Evolutionary conservation across 2,329 filamentous ascomycete genomes (phyloP).

Genomic region (Aureobasidium sp.): DNA sequence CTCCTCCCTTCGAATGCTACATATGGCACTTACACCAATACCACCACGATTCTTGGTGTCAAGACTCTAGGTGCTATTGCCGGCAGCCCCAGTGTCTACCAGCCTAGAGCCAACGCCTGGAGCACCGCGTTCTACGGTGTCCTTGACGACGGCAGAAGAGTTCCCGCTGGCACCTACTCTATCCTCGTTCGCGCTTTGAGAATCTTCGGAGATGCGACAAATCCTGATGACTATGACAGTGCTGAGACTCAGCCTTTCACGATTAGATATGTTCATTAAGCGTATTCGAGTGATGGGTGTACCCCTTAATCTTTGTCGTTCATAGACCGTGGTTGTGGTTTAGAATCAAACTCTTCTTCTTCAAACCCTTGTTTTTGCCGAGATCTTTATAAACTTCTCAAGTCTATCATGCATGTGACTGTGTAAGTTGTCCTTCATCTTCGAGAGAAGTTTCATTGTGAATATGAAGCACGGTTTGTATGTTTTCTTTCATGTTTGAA

Average conservation of each 20-base stretch:
- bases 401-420: neutral
- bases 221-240: conserved; percentile 22
- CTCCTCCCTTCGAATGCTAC: conserved; percentile 9
- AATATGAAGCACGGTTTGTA: neutral
- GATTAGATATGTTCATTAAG: conserved; percentile 15
- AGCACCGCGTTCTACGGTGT: conserved; percentile 20
- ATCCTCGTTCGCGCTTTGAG: conserved; percentile 24
- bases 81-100: conserved; percentile 17
- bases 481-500: neutral
- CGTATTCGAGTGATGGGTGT: neutral
- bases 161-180: conserved; percentile 24
- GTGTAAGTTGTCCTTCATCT: no score
- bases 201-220: conserved; percentile 23
- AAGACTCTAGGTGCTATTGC: conserved; percentile 16
- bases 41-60: conserved; percentile 12
- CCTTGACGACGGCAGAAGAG: conserved; percentile 22
- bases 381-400: neutral
- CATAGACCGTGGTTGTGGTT: neutral
- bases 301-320: neutral
- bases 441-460: no score
- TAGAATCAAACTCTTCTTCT: neutral
- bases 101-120: conserved; percentile 17
- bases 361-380: neutral
- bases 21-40: conserved; percentile 2
- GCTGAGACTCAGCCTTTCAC: conserved; percentile 21